A percentile compares a stretch with the other conserved stretches of the same genome.
phyloP scores from a whole-genome alignment of 306 rosid species.

The Dalbergia oliveri region DNA sequence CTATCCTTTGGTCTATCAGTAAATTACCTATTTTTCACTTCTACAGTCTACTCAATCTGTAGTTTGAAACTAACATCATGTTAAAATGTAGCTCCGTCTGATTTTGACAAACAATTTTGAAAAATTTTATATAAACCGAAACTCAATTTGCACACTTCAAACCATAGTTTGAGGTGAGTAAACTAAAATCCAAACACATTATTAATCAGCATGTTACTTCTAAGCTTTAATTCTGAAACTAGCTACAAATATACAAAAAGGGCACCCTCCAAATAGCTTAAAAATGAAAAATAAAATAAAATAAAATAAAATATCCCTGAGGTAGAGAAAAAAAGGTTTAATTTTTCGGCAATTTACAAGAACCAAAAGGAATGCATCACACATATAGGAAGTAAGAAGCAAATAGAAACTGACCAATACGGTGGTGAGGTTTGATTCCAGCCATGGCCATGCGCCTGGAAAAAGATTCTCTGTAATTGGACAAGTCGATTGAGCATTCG shows the following conservation, averaged over 20 bases:
- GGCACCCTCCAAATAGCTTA: constrained; percentile 25
- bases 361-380: background rate
- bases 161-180: background rate
- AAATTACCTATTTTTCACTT: too few species aligned
- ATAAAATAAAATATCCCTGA: background rate
- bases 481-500: constrained; percentile 57
- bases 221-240: constrained; percentile 23
- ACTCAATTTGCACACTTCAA: background rate
- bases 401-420: constrained; percentile 59
- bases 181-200: background rate
- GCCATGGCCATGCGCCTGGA: constrained; percentile 88
- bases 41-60: too few species aligned
- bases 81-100: background rate
- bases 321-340: background rate
- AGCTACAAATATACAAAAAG: background rate
- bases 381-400: background rate
- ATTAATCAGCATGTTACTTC: background rate
- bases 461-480: constrained; percentile 71
- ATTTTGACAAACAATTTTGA: background rate
- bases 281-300: background rate
- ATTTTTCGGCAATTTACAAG: background rate
- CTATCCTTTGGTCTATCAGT: too few species aligned
- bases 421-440: constrained; percentile 88
- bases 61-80: background rate
- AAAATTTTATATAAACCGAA: too few species aligned